Evolutionary conservation across 108 stramenopile species (phyloP), one percentile per base, ranked within the genome.

Genomic region (Cyclotella sp.): DNA sequence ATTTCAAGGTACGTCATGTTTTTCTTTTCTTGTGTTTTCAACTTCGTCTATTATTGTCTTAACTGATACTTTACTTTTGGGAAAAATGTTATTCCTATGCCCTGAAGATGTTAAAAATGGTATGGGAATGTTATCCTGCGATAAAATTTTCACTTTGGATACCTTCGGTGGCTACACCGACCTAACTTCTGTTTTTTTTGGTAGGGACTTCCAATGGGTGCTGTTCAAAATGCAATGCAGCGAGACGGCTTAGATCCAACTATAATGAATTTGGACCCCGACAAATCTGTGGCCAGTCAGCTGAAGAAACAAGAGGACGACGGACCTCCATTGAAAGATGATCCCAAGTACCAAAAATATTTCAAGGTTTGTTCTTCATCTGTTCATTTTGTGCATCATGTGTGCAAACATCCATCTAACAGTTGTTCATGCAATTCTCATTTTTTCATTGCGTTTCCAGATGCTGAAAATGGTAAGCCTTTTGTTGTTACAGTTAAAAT

Each of bases 281-380:
- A 72, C 45, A 72, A 80, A 45, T 47, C 63, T 10, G 68, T 69
- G 16, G 52, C 65, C 18, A 69, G 47, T 14, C 72, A 49, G 45
- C 15, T 69, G 29, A 82, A 49, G 14, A 40, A 43, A 41, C 41
- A 24, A 13, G 26, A 45, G 16, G 62, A 52, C 34, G 42, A 62
- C 8, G 72, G 59, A 29, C 72, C 62, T 41, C 61, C 72, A 63
- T 73, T 70, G 22, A 70, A 57, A 55, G 74, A 83, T 22, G 74
- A 83, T 68, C 75, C 81, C 21, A 58, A 70, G 8, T 96, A 90
- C 68, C 49, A 73, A 4, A 93, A 93, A 63, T 93, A 91, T 65
- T 91, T 57, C 55, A 57, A 57, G 55, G 55, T 57, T 7, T 24
- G 12, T 3, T 57, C 12, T 22, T 57, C 24, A 0, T 57, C 55